phyloP scores from a whole-genome alignment of 2,329 filamentous ascomycete species.

The Xylaria sp. region DNA sequence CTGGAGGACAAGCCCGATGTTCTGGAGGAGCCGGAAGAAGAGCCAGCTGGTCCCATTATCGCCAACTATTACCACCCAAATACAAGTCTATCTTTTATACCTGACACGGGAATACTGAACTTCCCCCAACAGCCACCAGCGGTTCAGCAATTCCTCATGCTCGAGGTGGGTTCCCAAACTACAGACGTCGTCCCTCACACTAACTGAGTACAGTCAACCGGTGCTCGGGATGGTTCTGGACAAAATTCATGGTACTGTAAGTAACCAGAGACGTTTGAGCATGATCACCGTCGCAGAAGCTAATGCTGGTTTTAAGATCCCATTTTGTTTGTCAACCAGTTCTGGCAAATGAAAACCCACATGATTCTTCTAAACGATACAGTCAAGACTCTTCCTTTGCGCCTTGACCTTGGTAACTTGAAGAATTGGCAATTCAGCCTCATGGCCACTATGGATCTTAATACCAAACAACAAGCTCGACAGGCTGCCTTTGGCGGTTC shows the following conservation, averaged over 20 bases:
- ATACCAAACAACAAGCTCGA: conserved; percentile 82
- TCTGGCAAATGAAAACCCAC: conserved; percentile 93
- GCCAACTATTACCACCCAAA: conserved; percentile 95
- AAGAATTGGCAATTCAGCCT: conserved; percentile 90
- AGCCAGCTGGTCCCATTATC: conserved; percentile 73
- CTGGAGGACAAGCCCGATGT: conserved; percentile 66
- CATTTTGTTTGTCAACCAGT: conserved; percentile 91
- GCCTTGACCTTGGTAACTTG: conserved; percentile 84
- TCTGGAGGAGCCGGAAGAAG: conserved; percentile 61
- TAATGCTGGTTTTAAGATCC: conserved; percentile 67
- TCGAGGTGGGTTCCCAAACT: conserved; percentile 65
- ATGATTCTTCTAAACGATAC: conserved; percentile 95
- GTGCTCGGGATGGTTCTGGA: conserved; percentile 83
- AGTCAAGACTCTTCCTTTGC: conserved; percentile 81
- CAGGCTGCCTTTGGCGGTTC: conserved; percentile 77
- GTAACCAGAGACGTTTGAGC: conserved; percentile 43
- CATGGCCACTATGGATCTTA: conserved; percentile 85
- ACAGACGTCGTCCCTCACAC: background rate
- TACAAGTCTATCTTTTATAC: conserved; percentile 87
- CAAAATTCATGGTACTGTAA: conserved; percentile 89
- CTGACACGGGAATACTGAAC: conserved; percentile 76
- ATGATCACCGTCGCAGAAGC: conserved; percentile 8
- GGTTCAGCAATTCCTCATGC: conserved; percentile 77
- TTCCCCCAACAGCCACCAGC: conserved; percentile 77
- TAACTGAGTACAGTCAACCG: conserved; percentile 60